These are phyloP conservation scores for Prillingera fragicola DNA, from an alignment of 1,284 basidiomycete genomes.

Conservation along the genomic window DNA sequence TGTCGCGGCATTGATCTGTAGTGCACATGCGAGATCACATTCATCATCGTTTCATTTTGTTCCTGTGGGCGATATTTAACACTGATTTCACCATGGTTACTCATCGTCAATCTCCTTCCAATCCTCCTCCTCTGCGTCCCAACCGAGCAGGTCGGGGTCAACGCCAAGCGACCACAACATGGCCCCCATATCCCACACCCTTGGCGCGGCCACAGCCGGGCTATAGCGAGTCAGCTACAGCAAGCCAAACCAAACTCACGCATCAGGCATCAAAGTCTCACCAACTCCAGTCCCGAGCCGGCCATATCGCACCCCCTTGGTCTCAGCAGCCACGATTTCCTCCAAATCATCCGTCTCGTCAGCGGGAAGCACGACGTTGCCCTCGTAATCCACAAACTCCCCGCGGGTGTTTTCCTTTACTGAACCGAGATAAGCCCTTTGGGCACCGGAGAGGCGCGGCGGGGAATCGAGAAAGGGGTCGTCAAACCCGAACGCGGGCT, in stretches of 20 bases:
- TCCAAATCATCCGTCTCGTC: conserved; percentile 1
- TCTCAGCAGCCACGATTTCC: neutral
- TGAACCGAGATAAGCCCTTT: conserved; percentile 15
- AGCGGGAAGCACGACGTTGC: conserved; percentile 20
- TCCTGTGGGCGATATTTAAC: no score
- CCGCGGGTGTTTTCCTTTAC: conserved; percentile 23
- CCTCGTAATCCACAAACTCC: conserved; percentile 28
- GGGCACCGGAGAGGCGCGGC: conserved; percentile 10
- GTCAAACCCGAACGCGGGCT: neutral
- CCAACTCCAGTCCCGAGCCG: neutral
- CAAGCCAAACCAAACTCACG: neutral
- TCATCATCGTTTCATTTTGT: no score
- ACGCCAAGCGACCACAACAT: conserved; percentile 36
- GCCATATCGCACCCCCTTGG: neutral
- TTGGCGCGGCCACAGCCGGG: no score
- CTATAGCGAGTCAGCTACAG: neutral
- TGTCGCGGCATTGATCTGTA: no score
- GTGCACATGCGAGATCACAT: no score
- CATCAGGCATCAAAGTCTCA: neutral
- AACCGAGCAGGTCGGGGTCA: conserved; percentile 41
- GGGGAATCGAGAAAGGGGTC: no score
- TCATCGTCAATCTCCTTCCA: conserved; percentile 25
- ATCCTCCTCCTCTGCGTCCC: conserved; percentile 35
- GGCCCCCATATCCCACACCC: conserved; percentile 36
- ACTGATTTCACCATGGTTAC: no score